Evolutionary conservation across 257 asterid genomes (phyloP).

Genomic region (Solanum pimpinellifolium): DNA sequence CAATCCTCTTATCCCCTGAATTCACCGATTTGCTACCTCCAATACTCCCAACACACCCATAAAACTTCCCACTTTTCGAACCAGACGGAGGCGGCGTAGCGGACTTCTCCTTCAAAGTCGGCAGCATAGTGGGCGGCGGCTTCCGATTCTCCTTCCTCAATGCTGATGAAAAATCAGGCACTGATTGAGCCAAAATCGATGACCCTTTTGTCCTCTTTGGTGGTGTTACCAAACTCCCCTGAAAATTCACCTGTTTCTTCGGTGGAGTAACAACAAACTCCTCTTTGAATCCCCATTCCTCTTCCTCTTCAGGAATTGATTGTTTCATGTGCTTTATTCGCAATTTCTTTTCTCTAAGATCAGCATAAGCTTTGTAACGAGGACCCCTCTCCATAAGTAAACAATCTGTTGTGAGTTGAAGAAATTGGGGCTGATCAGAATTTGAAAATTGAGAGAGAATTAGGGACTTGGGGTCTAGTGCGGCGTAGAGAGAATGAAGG

Average conservation of each 20-base stretch:
- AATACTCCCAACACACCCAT: conserved; percentile 21
- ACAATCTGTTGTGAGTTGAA: conserved; percentile 40
- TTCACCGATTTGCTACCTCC: conserved; percentile 65
- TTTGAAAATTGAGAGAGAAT: conserved; percentile 54
- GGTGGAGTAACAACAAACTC: conserved; percentile 43
- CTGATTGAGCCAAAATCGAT: conserved; percentile 62
- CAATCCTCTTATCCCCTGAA: conserved; percentile 61
- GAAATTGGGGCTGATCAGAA: conserved; percentile 33
- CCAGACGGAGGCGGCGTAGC: conserved; percentile 41
- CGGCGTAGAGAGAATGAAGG: conserved; percentile 22
- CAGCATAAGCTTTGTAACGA: conserved; percentile 64
- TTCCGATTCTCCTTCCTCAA: conserved; percentile 83
- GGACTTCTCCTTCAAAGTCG: conserved; percentile 36
- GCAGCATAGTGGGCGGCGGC: conserved; percentile 36
- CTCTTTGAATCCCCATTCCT: neutral
- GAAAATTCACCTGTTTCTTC: conserved; percentile 59
- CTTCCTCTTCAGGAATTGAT: conserved; percentile 5
- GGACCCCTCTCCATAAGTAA: conserved; percentile 65
- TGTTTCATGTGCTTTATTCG: conserved; percentile 21
- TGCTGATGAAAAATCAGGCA: conserved; percentile 75
- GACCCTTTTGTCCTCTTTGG: conserved; percentile 35
- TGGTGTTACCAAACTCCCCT: conserved; percentile 36
- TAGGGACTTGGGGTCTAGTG: conserved; percentile 52
- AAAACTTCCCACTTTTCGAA: conserved; percentile 37
- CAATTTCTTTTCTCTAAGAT: conserved; percentile 57